Evolutionary conservation across 805 yeast species (phyloP).

Genomic region (Ogataea nitratoaversa): DNA sequence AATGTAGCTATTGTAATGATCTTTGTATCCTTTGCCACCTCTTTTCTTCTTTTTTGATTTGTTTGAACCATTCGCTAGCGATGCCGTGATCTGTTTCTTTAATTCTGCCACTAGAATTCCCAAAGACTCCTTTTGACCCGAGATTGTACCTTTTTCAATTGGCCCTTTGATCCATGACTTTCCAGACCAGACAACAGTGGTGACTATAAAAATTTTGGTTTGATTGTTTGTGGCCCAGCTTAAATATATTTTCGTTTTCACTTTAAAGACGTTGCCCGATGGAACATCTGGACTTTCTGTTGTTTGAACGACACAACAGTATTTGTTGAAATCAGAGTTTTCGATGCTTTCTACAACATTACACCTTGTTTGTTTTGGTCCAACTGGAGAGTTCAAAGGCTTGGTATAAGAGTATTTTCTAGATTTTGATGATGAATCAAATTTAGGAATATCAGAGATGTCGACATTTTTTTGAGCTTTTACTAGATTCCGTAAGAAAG

Average conservation of each 20-base stretch:
- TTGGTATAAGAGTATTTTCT: slow-evolving; percentile 57
- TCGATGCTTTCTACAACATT: slow-evolving; percentile 56
- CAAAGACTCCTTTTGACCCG: slow-evolving; percentile 65
- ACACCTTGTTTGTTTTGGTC: slow-evolving; percentile 74
- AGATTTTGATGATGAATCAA: slow-evolving; percentile 25
- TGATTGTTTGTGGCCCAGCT: slow-evolving; percentile 59
- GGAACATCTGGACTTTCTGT: slow-evolving; percentile 83
- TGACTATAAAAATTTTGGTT: slow-evolving; percentile 50
- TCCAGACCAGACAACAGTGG: slow-evolving; percentile 64
- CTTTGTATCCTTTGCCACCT: slow-evolving; percentile 1
- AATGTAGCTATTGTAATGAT: too few species aligned
- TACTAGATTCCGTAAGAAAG: slow-evolving; percentile 41
- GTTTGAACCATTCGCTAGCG: slow-evolving; percentile 1
- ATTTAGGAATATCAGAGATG: slow-evolving; percentile 45
- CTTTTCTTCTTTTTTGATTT: slow-evolving; percentile 5
- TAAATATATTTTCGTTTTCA: slow-evolving; percentile 51
- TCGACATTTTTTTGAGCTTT: slow-evolving; percentile 62
- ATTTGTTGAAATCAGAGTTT: slow-evolving; percentile 43
- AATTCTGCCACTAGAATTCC: slow-evolving; percentile 45
- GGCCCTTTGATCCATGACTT: slow-evolving; percentile 77
- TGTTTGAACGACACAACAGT: slow-evolving; percentile 47
- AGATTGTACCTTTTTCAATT: slow-evolving; percentile 68
- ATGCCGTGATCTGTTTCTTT: slow-evolving; percentile 30
- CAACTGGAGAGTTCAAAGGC: slow-evolving; percentile 61
- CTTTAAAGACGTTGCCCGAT: slow-evolving; percentile 63